Evolutionary conservation across 2,329 filamentous ascomycete species (phyloP), one percentile per base, ranked within the genome.

Genomic region (Coniochaeta pulveracea): DNA sequence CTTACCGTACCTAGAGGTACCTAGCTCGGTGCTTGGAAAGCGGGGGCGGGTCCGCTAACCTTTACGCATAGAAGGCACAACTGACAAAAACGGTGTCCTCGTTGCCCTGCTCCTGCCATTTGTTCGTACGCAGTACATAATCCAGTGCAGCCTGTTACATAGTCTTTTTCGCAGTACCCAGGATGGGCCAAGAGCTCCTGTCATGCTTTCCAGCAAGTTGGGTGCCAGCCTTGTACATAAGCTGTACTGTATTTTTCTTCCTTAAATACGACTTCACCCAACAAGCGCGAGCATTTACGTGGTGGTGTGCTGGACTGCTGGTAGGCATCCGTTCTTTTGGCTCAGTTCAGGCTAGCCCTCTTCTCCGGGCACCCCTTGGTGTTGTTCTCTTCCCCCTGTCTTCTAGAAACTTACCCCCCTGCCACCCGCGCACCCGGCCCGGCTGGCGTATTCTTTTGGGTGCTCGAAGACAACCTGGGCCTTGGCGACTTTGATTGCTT

Each of bases 401-500:
- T 43, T 40, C 36, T 27, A 37, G 12, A n/a, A 32, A 28, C 33
- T 37, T 39, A 39, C 37, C 35, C 37, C 29, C 24, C 26, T 38
- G 26, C 35, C 38, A 35, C 38, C 39, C 40, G 35, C 32, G 34
- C 37, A 32, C 14, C 19, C 10, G 11, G 21, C 19, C n/a, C 4
- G 18, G 4, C 14, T 3, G 18, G 7, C 14, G 18, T 17, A 37
- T 36, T 37, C 34, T 14, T 30, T 34, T 25, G 31, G 39, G 35
- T 19, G 28, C 28, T 17, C 18, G 17, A 29, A 15, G 17, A 31
- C 18, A 14, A 31, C n/a, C 17, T n/a, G n/a, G n/a, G n/a, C 12
- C 17, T 21, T 35, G 42, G 39, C 43, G 40, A 38, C 37, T 41
- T 38, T 43, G 35, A 38, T 38, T 39, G 37, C 38, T 35, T 36